A percentile compares a stretch with the other conserved stretches of the same genome.
phyloP scores from a whole-genome alignment of 805 yeast genomes.

The Yamadazyma endophytica region DNA sequence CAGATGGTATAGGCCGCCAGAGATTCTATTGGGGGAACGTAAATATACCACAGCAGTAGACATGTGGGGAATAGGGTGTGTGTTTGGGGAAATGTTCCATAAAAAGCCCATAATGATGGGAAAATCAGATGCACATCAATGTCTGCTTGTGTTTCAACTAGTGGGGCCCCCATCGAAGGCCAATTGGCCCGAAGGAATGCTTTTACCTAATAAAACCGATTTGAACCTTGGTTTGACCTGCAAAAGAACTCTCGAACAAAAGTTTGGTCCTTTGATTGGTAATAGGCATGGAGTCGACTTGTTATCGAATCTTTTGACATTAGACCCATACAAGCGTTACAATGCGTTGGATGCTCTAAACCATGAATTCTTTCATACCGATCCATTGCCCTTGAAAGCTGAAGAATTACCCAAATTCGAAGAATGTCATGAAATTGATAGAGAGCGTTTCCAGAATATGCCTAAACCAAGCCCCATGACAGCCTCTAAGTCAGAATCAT shows the following conservation, averaged over 20 bases:
- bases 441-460: slow-evolving; percentile 51
- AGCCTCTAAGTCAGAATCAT: too few relatives aligned
- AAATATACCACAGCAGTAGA: slow-evolving; percentile 92
- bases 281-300: slow-evolving; percentile 50
- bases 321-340: slow-evolving; percentile 69
- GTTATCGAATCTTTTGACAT: slow-evolving; percentile 54
- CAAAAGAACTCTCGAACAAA: slow-evolving; percentile 43
- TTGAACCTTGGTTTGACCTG: slow-evolving; percentile 43
- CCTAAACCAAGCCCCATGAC: too few relatives aligned
- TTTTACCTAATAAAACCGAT: slow-evolving; percentile 53
- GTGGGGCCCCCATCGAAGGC: slow-evolving; percentile 72
- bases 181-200: slow-evolving; percentile 57
- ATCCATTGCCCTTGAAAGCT: slow-evolving; percentile 61
- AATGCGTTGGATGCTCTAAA: slow-evolving; percentile 77
- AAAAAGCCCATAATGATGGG: slow-evolving; percentile 85
- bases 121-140: slow-evolving; percentile 81
- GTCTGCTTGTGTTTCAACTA: slow-evolving; percentile 71
- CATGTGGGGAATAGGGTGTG: slow-evolving; percentile 97
- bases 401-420: slow-evolving; percentile 62
- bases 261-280: slow-evolving; percentile 42
- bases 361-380: slow-evolving; percentile 62
- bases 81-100: slow-evolving; percentile 84
- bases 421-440: slow-evolving; percentile 88
- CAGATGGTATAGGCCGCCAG: slow-evolving; percentile 97
- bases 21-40: slow-evolving; percentile 79